Percentiles rank a stretch among this genome's conserved stretches.
Evolutionary conservation across 2,329 filamentous ascomycete genomes (phyloP).

Genomic region (Phaeoacremonium minimum): DNA sequence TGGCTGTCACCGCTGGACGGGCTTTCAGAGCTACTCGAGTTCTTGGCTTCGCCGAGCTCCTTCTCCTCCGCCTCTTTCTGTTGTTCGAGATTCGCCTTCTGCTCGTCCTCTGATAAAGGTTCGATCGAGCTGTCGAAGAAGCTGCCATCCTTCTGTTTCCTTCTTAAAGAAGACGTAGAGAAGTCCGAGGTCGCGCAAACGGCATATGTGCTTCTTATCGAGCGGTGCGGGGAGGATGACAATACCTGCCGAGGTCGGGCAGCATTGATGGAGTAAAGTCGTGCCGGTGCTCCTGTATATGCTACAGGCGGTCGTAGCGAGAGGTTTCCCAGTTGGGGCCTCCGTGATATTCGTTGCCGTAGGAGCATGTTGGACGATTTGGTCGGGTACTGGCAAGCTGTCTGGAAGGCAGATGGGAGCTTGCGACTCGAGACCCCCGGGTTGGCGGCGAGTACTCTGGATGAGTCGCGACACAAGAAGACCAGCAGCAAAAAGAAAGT

Average conservation of each 20-base stretch:
- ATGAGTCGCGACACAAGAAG: no score
- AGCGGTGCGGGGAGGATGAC: not conserved
- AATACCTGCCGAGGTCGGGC: constrained; percentile 1
- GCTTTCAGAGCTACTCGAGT: constrained; percentile 31
- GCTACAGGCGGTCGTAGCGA: constrained; percentile 4
- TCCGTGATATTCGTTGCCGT: constrained; percentile 11
- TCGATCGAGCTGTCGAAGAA: constrained; percentile 48
- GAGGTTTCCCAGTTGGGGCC: constrained; percentile 6
- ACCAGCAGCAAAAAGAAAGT: no score
- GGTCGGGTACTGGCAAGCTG: constrained; percentile 1
- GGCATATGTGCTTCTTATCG: no score
- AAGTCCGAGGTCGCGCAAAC: constrained; percentile 23
- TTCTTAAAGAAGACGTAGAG: constrained; percentile 28
- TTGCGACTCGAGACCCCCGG: no score
- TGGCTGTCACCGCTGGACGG: constrained; percentile 32
- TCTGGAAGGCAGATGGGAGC: constrained; percentile 1
- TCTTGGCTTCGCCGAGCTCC: constrained; percentile 42
- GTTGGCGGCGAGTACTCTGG: no score
- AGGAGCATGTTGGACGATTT: constrained; percentile 10
- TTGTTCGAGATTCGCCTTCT: constrained; percentile 45
- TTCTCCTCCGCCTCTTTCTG: constrained; percentile 40
- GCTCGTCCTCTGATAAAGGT: constrained; percentile 48
- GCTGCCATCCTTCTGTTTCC: constrained; percentile 36
- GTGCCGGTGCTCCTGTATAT: not conserved
- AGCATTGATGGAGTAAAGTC: constrained; percentile 5